phyloP scores from a whole-genome alignment of 2,329 filamentous ascomycete species.

The Blastomyces silverae region DNA sequence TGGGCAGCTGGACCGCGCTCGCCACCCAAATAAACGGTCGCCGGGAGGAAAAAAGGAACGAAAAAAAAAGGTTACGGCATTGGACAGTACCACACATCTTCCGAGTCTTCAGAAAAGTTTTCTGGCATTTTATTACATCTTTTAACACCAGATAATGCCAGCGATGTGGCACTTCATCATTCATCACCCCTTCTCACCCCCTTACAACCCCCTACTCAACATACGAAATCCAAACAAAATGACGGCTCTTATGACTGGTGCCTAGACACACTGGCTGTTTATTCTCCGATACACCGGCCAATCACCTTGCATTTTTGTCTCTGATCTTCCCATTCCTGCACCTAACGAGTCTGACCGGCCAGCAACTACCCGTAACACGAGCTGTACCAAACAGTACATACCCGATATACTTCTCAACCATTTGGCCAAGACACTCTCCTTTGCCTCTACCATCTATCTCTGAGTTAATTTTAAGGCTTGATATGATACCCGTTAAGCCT shows the following conservation, averaged over 20 bases:
- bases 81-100: neutral
- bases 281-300: constrained; percentile 12
- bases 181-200: neutral
- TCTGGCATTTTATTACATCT: neutral
- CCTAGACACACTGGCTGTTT: neutral
- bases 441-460: neutral
- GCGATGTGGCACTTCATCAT: neutral
- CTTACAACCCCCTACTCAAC: neutral
- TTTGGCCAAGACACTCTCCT: neutral
- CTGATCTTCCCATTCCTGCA: neutral
- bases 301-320: constrained; percentile 3
- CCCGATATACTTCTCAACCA: constrained; percentile 10
- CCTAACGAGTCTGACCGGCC: constrained; percentile 10
- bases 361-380: constrained; percentile 15
- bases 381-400: constrained; percentile 8
- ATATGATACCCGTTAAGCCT: neutral
- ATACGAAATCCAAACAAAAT: constrained; percentile 12
- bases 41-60: too few relatives aligned
- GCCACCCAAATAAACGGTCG: neutral
- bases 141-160: neutral
- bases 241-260: constrained; percentile 6
- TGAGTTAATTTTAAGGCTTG: constrained; percentile 6
- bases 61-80: neutral
- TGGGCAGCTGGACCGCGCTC: neutral
- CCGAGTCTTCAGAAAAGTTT: constrained; percentile 5